These are phyloP conservation scores for Allium fistulosum DNA, from an alignment of 106 monocot species.

Conservation along the genomic window DNA sequence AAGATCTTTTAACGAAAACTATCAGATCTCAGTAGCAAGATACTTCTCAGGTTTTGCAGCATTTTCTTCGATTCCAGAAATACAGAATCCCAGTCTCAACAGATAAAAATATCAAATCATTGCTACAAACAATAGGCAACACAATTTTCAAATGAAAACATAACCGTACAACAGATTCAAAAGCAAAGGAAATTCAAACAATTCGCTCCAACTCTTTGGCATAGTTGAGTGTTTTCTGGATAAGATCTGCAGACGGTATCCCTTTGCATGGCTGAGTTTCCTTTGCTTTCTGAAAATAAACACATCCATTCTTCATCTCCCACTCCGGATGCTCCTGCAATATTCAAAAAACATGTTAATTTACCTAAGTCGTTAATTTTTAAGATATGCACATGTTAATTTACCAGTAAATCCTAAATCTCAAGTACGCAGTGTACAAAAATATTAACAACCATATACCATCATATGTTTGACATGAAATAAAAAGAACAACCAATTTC, in stretches of 20 bases:
- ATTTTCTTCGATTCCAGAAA: too few species aligned
- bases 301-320: slow-evolving; percentile 28
- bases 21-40: too few species aligned
- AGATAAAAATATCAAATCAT: neutral
- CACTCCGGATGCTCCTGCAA: slow-evolving; percentile 55
- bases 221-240: slow-evolving; percentile 89
- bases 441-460: neutral
- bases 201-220: slow-evolving; percentile 93
- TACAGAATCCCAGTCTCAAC: too few species aligned
- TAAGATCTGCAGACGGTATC: slow-evolving; percentile 84
- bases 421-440: neutral
- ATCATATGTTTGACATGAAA: too few species aligned
- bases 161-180: neutral
- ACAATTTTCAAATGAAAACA: neutral
- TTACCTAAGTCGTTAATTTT: neutral
- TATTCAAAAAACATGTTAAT: neutral
- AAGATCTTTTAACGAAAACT: too few species aligned
- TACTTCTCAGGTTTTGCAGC: too few species aligned
- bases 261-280: slow-evolving; percentile 89
- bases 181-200: slow-evolving; percentile 14
- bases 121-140: neutral
- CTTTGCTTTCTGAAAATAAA: slow-evolving; percentile 83
- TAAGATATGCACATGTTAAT: neutral
- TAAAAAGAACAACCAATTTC: too few species aligned
- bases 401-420: neutral